These are phyloP conservation scores for Bjerkandera adusta DNA, from an alignment of 1,284 basidiomycete genomes.

Conservation along the genomic window DNA sequence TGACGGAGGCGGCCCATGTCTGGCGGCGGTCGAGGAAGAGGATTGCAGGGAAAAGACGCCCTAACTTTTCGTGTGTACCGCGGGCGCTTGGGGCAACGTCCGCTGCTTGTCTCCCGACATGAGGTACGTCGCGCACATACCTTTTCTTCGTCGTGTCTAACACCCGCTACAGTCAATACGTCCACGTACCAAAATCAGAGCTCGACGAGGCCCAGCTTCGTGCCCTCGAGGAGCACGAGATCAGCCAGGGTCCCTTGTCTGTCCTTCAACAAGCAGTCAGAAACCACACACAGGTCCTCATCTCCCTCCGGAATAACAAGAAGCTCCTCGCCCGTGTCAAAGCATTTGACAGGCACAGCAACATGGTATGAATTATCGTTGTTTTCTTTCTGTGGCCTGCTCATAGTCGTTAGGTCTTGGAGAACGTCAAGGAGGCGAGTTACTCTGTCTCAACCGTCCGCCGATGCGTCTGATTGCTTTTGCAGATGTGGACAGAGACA, in stretches of 20 bases:
- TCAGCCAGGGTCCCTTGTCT: conserved; percentile 95
- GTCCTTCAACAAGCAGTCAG: conserved; percentile 97
- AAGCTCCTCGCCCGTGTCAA: conserved; percentile 97
- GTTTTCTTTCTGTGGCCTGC: background rate
- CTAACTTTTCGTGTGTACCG: conserved; percentile 28
- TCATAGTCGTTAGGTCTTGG: conserved; percentile 66
- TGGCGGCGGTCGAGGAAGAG: conserved; percentile 12
- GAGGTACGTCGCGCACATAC: conserved; percentile 27
- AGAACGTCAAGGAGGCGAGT: conserved; percentile 93
- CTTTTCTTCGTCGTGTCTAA: conserved; percentile 5
- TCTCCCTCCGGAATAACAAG: conserved; percentile 98
- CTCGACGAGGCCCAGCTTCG: conserved; percentile 96
- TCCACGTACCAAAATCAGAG: conserved; percentile 95
- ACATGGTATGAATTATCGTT: conserved; percentile 73
- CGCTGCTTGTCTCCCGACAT: conserved; percentile 21
- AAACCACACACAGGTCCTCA: conserved; percentile 97
- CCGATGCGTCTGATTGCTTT: conserved; percentile 10
- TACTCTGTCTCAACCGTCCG: background rate
- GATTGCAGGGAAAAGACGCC: conserved; percentile 15
- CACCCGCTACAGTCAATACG: conserved; percentile 76
- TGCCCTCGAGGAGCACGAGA: conserved; percentile 95
- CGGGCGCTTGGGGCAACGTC: conserved; percentile 17
- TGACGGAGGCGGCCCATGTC: conserved; percentile 87
- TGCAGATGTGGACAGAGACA: conserved; percentile 97
- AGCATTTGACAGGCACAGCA: conserved; percentile 98